Evolutionary conservation across 108 stramenopile species (phyloP).

Genomic region (Conticribra weissflogii): DNA sequence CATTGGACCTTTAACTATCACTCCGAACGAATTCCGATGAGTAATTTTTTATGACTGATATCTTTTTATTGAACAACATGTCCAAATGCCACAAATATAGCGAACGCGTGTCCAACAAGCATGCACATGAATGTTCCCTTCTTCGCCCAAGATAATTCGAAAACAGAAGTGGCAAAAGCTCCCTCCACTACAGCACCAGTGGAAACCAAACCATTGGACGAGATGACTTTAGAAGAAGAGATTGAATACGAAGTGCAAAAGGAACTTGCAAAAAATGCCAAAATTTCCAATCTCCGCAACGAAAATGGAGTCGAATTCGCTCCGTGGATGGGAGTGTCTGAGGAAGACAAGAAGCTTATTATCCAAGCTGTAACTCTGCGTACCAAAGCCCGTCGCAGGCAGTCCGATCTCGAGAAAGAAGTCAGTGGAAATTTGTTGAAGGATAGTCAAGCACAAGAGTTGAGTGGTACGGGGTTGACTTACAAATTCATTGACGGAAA

Average conservation of each 20-base stretch:
- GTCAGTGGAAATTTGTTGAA: constrained; percentile 74
- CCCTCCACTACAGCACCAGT: neutral
- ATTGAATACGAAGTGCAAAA: constrained; percentile 65
- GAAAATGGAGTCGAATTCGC: constrained; percentile 84
- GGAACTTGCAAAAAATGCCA: constrained; percentile 67
- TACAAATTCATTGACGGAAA: constrained; percentile 72
- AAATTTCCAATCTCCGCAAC: constrained; percentile 76
- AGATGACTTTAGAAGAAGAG: constrained; percentile 66
- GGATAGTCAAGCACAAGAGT: constrained; percentile 86
- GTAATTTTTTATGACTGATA: neutral
- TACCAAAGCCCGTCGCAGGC: constrained; percentile 77
- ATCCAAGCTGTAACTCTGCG: constrained; percentile 68
- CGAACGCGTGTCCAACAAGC: constrained; percentile 5
- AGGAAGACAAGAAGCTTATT: constrained; percentile 73
- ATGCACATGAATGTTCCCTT: constrained; percentile 44
- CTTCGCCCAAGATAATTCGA: constrained; percentile 37
- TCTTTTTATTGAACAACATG: neutral
- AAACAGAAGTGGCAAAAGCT: neutral
- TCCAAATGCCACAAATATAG: neutral
- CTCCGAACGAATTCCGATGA: no score
- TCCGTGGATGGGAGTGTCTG: constrained; percentile 88
- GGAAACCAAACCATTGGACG: constrained; percentile 17
- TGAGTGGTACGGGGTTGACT: constrained; percentile 77
- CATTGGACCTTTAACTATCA: neutral
- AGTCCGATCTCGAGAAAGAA: constrained; percentile 47